phyloP scores from a whole-genome alignment of 305 asterid genomes.

The Solanum hybrid region DNA sequence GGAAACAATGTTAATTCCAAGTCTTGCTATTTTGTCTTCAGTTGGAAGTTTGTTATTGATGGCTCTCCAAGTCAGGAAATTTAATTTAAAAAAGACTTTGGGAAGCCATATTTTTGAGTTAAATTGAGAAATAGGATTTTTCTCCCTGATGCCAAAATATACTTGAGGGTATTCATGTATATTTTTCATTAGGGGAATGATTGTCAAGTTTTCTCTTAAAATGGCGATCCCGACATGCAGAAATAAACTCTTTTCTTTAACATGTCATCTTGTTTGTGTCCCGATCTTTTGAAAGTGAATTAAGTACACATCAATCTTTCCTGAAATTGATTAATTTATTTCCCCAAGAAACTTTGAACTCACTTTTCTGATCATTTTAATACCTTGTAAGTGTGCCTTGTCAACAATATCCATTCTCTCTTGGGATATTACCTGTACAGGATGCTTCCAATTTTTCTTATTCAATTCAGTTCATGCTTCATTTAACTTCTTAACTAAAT shows the following conservation, averaged over 20 bases:
- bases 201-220: not conserved
- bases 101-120: not conserved
- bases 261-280: not conserved
- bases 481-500: not conserved
- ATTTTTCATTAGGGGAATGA: not conserved
- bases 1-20: not conserved
- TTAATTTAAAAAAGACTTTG: not conserved
- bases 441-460: not conserved
- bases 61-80: not conserved
- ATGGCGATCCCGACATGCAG: not conserved
- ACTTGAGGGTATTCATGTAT: not conserved
- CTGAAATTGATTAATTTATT: not conserved
- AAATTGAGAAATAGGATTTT: not conserved
- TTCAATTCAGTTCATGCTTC: not conserved
- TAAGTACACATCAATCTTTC: not conserved
- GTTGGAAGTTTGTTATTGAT: not conserved
- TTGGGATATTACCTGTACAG: not conserved
- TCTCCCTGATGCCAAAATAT: not conserved
- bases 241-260: not conserved
- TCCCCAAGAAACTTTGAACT: not conserved
- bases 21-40: not conserved
- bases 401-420: not conserved
- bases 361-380: not conserved
- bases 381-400: not conserved
- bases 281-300: not conserved